Conservation (phyloP, 345 rosid genomes). For the Melastoma malabathricum region DNA sequence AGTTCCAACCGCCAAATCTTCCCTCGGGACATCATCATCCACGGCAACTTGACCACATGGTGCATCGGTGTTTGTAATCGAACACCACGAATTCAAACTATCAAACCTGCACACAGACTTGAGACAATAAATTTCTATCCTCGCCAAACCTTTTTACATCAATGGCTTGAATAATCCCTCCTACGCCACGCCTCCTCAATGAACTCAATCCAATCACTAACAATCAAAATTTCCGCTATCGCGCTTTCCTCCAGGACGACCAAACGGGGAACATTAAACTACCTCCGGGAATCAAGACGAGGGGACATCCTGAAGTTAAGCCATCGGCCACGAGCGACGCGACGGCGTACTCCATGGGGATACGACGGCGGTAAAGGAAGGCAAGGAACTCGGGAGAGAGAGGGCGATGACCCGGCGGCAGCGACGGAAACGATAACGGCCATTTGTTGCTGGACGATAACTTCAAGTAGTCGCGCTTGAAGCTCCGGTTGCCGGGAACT, state of each 20-base stretch:
- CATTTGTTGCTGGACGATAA: slow-evolving; percentile 1
- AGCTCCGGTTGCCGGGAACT: slow-evolving; percentile 3
- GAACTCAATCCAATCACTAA: background rate
- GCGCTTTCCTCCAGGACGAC: too few species aligned
- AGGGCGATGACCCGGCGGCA: slow-evolving; percentile 5
- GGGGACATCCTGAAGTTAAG: slow-evolving; percentile 18
- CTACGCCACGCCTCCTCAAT: background rate
- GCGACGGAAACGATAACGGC: background rate
- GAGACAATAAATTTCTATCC: background rate
- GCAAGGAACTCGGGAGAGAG: slow-evolving; percentile 20
- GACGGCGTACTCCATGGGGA: slow-evolving; percentile 37
- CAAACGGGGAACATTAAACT: too few species aligned
- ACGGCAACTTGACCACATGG: slow-evolving; percentile 28
- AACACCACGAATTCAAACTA: slow-evolving; percentile 44
- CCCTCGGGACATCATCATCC: slow-evolving; percentile 32
- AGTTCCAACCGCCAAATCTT: slow-evolving; percentile 20
- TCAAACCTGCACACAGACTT: slow-evolving; percentile 20
- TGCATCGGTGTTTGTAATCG: slow-evolving; percentile 45
- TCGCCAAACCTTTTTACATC: background rate
- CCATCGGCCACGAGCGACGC: slow-evolving; percentile 56
- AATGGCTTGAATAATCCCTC: background rate
- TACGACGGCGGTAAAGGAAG: slow-evolving; percentile 18
- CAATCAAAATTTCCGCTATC: too few species aligned
- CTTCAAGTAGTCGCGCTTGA: slow-evolving; percentile 6
- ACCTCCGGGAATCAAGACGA: slow-evolving; percentile 3